Conservation (phyloP, 202 grass and related monocot species). For the Hordeum pubiflorum region DNA sequence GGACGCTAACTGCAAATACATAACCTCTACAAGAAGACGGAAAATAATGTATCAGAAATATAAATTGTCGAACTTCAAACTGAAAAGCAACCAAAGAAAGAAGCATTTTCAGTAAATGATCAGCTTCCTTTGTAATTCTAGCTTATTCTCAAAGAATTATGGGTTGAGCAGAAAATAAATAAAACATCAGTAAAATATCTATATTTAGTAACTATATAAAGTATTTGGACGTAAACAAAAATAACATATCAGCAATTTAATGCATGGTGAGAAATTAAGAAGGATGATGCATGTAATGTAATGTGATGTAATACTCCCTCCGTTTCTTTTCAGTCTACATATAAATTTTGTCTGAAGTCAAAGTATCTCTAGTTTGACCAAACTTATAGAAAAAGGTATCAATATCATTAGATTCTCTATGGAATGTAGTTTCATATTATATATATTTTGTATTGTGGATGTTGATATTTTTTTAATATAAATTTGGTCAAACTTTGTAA, state of each 20-base stretch:
- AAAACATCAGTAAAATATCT: not conserved
- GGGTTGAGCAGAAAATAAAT: constrained; percentile 13
- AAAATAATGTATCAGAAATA: constrained; percentile 12
- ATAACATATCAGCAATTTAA: not conserved
- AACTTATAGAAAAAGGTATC: too few relatives aligned
- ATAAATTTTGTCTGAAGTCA: too few relatives aligned
- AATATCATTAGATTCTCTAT: too few relatives aligned
- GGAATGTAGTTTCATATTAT: too few relatives aligned
- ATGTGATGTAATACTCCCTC: not conserved
- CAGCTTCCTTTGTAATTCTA: not conserved
- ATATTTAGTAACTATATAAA: not conserved
- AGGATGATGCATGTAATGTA: not conserved
- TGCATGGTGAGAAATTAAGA: not conserved
- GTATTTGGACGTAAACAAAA: not conserved
- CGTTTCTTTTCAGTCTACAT: too few relatives aligned
- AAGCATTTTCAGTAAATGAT: not conserved
- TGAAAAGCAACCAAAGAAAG: not conserved
- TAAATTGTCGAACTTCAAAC: constrained; percentile 7
- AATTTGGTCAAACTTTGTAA: too few relatives aligned
- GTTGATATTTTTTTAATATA: too few relatives aligned
- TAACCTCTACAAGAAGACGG: constrained; percentile 62
- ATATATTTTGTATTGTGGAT: too few relatives aligned
- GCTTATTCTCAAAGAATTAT: not conserved
- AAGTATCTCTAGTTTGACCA: too few relatives aligned
- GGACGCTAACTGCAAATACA: constrained; percentile 97